Percentiles rank a stretch among this genome's conserved stretches.
These are phyloP conservation scores for Saposhnikovia divaricata DNA, from an alignment of 129 eudicot species.

Conservation along the genomic window DNA sequence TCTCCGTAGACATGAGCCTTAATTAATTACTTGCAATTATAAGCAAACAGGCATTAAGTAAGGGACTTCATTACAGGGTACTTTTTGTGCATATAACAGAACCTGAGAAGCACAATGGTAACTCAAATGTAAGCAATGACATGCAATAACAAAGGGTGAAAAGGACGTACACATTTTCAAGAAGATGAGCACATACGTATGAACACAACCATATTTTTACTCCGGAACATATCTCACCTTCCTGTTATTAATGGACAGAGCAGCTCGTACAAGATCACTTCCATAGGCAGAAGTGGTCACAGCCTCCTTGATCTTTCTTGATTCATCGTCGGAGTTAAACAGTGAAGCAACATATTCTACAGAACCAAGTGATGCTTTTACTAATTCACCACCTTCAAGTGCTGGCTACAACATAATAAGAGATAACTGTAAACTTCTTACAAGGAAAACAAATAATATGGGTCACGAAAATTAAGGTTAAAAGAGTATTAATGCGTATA, in stretches of 20 bases:
- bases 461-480: neutral
- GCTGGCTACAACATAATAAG: constrained; percentile 61
- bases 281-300: constrained; percentile 65
- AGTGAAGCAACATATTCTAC: constrained; percentile 88
- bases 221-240: constrained; percentile 32
- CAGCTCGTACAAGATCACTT: constrained; percentile 85
- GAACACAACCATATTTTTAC: neutral
- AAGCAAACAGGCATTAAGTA: neutral
- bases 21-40: neutral
- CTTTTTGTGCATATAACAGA: neutral
- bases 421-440: constrained; percentile 1
- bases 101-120: neutral
- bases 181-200: neutral
- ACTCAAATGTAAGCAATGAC: neutral
- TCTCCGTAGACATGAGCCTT: neutral
- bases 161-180: neutral
- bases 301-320: constrained; percentile 63
- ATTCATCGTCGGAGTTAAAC: constrained; percentile 62
- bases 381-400: constrained; percentile 63
- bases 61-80: neutral
- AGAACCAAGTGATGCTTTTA: constrained; percentile 90
- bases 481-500: neutral
- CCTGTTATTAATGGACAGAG: constrained; percentile 80
- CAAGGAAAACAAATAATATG: neutral
- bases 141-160: neutral